These are phyloP conservation scores for Ogataea naganishii DNA, from an alignment of 805 yeast species.

Conservation along the genomic window DNA sequence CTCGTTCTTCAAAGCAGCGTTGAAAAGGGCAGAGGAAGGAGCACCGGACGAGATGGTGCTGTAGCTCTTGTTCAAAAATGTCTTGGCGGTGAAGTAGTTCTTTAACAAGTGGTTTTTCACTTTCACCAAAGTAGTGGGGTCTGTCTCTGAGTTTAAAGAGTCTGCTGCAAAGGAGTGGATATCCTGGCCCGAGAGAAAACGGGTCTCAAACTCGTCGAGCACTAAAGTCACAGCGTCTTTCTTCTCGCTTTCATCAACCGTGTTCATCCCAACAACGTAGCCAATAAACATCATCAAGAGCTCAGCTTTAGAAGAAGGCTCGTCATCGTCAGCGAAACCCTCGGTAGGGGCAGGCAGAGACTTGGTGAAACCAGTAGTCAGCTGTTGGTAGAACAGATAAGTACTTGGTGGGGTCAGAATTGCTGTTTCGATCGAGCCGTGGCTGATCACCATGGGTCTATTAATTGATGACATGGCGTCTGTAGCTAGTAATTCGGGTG, in stretches of 20 bases:
- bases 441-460: slow-evolving; percentile 78
- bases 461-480: slow-evolving; percentile 16
- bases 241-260: slow-evolving; percentile 21
- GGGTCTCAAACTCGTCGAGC: slow-evolving; percentile 75
- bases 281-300: slow-evolving; percentile 80
- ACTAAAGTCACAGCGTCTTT: slow-evolving; percentile 59
- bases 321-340: slow-evolving; percentile 77
- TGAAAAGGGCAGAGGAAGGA: slow-evolving; percentile 37
- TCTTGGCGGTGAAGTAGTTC: slow-evolving; percentile 52
- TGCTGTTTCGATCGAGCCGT: slow-evolving; percentile 84
- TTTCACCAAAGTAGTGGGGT: slow-evolving; percentile 63
- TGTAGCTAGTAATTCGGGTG: too few relatives aligned
- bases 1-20: slow-evolving; percentile 45
- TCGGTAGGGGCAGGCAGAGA: slow-evolving; percentile 75
- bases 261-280: slow-evolving; percentile 33
- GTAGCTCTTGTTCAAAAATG: slow-evolving; percentile 17
- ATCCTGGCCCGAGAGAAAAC: slow-evolving; percentile 67
- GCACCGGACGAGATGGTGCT: slow-evolving; percentile 10
- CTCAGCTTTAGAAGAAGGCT: slow-evolving; percentile 82
- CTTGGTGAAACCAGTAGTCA: slow-evolving; percentile 78
- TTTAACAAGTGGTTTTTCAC: slow-evolving; percentile 63
- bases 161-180: slow-evolving; percentile 83
- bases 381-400: slow-evolving; percentile 74
- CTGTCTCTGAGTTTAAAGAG: slow-evolving; percentile 46
- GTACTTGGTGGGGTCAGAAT: slow-evolving; percentile 77